Evolutionary conservation across 129 eudicot genomes (phyloP).

Genomic region (Tagetes erecta): DNA sequence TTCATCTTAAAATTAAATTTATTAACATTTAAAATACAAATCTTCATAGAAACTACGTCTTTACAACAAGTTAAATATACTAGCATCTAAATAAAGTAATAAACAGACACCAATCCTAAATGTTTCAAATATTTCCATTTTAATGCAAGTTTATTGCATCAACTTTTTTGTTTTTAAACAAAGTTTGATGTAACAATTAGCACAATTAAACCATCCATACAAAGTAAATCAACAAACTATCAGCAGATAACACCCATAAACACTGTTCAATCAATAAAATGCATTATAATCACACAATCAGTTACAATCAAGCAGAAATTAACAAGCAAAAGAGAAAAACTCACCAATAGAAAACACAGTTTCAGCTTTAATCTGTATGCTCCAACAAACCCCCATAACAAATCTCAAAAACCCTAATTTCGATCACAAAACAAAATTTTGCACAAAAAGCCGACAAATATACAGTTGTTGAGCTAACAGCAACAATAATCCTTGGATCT

Average conservation of each 20-base stretch:
- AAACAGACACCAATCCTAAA: not conserved
- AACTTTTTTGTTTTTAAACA: too few relatives aligned
- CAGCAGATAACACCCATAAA: constrained; percentile 7
- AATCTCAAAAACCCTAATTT: constrained; percentile 19
- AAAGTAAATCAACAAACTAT: too few relatives aligned
- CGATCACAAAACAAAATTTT: constrained; percentile 15
- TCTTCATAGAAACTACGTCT: too few relatives aligned
- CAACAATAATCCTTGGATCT: constrained; percentile 37
- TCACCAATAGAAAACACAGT: constrained; percentile 50
- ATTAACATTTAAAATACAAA: too few relatives aligned
- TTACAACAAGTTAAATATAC: too few relatives aligned
- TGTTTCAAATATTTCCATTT: not conserved
- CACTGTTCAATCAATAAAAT: not conserved
- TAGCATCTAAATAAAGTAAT: not conserved
- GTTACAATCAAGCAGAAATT: constrained; percentile 20
- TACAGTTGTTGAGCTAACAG: constrained; percentile 23
- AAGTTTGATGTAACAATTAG: not conserved
- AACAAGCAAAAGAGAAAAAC: not conserved
- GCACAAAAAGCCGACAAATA: constrained; percentile 15
- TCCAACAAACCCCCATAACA: constrained; percentile 79
- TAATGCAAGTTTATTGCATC: too few relatives aligned
- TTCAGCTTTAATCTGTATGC: constrained; percentile 69
- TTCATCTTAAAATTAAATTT: too few relatives aligned
- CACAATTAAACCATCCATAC: not conserved
- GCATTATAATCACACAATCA: not conserved